Evolutionary conservation across 306 rosid genomes (phyloP), one percentile per base, ranked within the genome.

Genomic region (Cyamopsis tetragonoloba): DNA sequence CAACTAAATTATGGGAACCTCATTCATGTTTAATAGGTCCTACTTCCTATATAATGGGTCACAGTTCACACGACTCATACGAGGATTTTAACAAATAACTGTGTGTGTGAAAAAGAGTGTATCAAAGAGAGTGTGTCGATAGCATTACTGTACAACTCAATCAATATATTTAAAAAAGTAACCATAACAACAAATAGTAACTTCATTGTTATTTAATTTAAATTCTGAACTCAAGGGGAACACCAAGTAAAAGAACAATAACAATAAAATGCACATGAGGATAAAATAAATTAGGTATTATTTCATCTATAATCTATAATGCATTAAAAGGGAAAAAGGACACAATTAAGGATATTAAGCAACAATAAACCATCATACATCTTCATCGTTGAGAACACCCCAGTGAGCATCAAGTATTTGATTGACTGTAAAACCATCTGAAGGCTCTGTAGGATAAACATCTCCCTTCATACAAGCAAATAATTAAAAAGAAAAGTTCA

Each of bases 341-440:
- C 66, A 28, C 46, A 4, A 17, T 19, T 12, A 77, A 63, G 79
- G 42, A 67, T 28, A 8, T 31, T 39, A 49, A 56, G 43, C 5
- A 34, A 50, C 42, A 19, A 30, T 59, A 39, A 68, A 28, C 68
- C 72, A 67, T 61, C 92, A 84, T 83, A 90, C 95, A 79, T 90
- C 95, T 48, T 90, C 95, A 7, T 90, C 88, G 67, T 74, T 58
- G 56, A 90, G 88, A 44, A 78, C 91, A 58, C 96, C 96, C 96
- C 96, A 90, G 72, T 90, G 91, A 69, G 95, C 96, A 30, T 87
- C 95, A 74, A 87, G 95, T 70, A 90, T 86, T 83, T 85, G 95
- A 37, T 74, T 83, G 83, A 81, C 37, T n/a, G 81, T n/a, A 73
- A 76, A 73, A 62, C 75, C 66, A 66, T 79, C 88, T 27, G 78